A percentile compares a stretch with the other conserved stretches of the same genome.
phyloP scores from a whole-genome alignment of 179 eudicot genomes.

The Spergularia azorica region DNA sequence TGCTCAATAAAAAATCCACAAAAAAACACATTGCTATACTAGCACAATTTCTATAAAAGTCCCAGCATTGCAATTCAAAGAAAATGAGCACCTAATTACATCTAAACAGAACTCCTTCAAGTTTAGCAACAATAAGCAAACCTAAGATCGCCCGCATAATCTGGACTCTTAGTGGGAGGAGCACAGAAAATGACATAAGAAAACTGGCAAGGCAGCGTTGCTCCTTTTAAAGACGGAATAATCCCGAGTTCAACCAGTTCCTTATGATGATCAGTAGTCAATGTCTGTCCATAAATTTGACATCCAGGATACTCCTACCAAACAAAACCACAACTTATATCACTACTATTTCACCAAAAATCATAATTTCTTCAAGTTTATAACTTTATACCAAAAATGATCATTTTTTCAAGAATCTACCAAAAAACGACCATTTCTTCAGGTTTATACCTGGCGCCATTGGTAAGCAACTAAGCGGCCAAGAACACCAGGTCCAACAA shows the following conservation, averaged over 20 bases:
- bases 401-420: too few species aligned
- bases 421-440: too few species aligned
- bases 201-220: constrained; percentile 41
- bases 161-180: constrained; percentile 61
- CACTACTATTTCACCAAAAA: neutral
- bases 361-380: too few species aligned
- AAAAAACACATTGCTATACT: too few species aligned
- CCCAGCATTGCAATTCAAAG: too few species aligned
- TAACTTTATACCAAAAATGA: too few species aligned
- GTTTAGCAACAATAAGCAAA: neutral
- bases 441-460: constrained; percentile 62
- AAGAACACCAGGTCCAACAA: constrained; percentile 92
- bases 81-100: too few species aligned
- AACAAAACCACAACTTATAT: neutral
- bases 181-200: constrained; percentile 90
- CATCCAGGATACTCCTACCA: constrained; percentile 65
- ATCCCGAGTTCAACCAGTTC: constrained; percentile 74
- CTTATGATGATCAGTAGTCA: constrained; percentile 69
- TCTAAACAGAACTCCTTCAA: too few species aligned
- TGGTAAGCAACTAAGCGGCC: constrained; percentile 80
- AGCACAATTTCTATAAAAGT: too few species aligned
- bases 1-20: too few species aligned
- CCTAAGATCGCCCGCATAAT: constrained; percentile 81
- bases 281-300: constrained; percentile 70
- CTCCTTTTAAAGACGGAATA: constrained; percentile 55